Percentiles rank a stretch among this genome's conserved stretches.
These are phyloP conservation scores for Dothistroma pini DNA, from an alignment of 2,329 filamentous ascomycete genomes.

Conservation along the genomic window DNA sequence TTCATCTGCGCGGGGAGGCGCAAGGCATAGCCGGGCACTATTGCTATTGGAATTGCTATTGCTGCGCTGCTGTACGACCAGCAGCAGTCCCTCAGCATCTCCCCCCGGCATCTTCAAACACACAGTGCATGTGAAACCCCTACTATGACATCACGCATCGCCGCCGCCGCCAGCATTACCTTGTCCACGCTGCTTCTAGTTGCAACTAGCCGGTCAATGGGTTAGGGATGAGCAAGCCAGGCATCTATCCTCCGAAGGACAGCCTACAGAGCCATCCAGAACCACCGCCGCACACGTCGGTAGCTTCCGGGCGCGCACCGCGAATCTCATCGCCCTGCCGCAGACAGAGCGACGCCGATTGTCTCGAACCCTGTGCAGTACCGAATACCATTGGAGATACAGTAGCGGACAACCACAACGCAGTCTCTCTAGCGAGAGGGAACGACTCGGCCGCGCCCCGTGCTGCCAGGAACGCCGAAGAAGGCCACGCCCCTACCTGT, in stretches of 20 bases:
- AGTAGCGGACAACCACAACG: neutral
- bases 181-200: neutral
- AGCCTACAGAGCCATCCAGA: conserved; percentile 9
- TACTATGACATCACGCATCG: conserved; percentile 7
- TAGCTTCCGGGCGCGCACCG: conserved; percentile 8
- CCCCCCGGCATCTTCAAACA: neutral
- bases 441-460: neutral
- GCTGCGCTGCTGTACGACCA: neutral
- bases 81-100: neutral
- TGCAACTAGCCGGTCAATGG: neutral
- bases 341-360: conserved; percentile 13
- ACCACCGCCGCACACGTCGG: conserved; percentile 5
- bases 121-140: neutral
- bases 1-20: neutral
- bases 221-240: conserved; percentile 19
- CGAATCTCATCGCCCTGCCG: conserved; percentile 22
- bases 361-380: conserved; percentile 4
- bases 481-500: neutral
- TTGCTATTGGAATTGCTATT: neutral
- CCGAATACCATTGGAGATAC: neutral
- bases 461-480: neutral
- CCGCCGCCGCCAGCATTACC: neutral
- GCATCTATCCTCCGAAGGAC: conserved; percentile 22
- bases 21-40: neutral
- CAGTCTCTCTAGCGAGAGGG: conserved; percentile 4